Evolutionary conservation across 1,284 basidiomycete species (phyloP), one percentile per base, ranked within the genome.

Genomic region (Lentinus polychrous): DNA sequence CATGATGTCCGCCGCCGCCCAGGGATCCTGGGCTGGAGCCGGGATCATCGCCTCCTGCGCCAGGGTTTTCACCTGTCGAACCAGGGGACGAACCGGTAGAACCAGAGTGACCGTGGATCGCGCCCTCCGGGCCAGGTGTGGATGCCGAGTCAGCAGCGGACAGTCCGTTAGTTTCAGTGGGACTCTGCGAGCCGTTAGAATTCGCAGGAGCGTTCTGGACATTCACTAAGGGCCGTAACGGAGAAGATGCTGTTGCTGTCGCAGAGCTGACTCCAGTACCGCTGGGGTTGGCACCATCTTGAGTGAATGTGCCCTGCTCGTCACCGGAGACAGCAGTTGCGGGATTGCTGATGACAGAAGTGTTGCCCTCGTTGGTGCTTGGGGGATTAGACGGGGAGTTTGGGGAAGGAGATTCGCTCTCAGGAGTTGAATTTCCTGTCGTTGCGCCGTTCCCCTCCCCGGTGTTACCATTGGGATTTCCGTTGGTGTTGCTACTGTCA

Each of bases 141-240:
- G 23, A 38, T 17, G 4, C 11, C 34, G 32, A 10, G 35, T n/a
- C 17, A 18, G 5, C 33, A 7, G 18, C 20, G 20, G 15, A 31
- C 18, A 12, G 31, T 17, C 2, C 33, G 15, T 17, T 11, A 34
- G 17, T 22, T n/a, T 3, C 24, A 17, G 20, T 31, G n/a, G 42
- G n/a, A 44, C 20, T n/a, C 10, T 24, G 14, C 11, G 34, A 10
- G 31, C 46, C 42, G n/a, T 24, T 23, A 20, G 33, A 27, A 33
- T 37, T 32, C n/a, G 34, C 27, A 45, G 47, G 41, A 17, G 22
- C 18, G 23, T 40, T 22, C 15, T 42, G 48, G 14, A 47, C 37
- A 42, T 53, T 50, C 3, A 46, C 46, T n/a, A 40, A 41, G 8
- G 46, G 46, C 18, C 46, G 48, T 12, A 45, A 37, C 4, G 49